Conservation (phyloP, 257 asterid species). For the Rehmannia glutinosa region DNA sequence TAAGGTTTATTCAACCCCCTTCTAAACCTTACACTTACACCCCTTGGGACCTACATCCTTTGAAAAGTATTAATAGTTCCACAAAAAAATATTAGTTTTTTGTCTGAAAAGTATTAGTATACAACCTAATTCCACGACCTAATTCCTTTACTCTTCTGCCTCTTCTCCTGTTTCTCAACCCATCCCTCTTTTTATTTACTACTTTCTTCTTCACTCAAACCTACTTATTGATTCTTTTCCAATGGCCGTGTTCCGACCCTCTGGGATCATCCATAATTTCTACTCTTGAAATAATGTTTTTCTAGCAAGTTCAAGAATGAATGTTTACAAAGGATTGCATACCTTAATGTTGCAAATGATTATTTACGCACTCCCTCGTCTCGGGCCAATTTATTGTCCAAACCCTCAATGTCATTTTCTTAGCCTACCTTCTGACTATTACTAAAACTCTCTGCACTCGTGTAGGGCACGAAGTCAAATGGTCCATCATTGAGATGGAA, state of each 20-base stretch:
- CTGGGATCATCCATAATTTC: constrained; percentile 65
- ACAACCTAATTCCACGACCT: too few species aligned
- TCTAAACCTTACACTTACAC: too few species aligned
- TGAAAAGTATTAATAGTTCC: too few species aligned
- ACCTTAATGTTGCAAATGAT: constrained; percentile 53
- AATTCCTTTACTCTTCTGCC: too few species aligned
- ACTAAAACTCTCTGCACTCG: constrained; percentile 45
- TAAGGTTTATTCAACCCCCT: too few species aligned
- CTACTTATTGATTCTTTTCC: constrained; percentile 52
- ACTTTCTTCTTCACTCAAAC: too few species aligned
- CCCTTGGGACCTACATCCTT: too few species aligned
- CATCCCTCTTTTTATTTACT: too few species aligned
- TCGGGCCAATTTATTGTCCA: constrained; percentile 66
- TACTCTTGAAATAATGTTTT: constrained; percentile 55
- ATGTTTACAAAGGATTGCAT: constrained; percentile 52
- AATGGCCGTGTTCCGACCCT: constrained; percentile 57
- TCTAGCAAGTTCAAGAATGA: constrained; percentile 46
- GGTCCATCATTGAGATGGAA: constrained; percentile 55
- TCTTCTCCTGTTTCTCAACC: too few species aligned
- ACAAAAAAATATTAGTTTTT: too few species aligned
- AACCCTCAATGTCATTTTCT: constrained; percentile 46
- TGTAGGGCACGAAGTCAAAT: constrained; percentile 55
- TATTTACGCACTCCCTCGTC: constrained; percentile 56
- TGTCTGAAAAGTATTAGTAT: too few species aligned
- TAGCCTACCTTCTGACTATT: constrained; percentile 38